phyloP scores from a whole-genome alignment of 2,329 filamentous ascomycete genomes.

The Aspergillus puulaauensis region DNA sequence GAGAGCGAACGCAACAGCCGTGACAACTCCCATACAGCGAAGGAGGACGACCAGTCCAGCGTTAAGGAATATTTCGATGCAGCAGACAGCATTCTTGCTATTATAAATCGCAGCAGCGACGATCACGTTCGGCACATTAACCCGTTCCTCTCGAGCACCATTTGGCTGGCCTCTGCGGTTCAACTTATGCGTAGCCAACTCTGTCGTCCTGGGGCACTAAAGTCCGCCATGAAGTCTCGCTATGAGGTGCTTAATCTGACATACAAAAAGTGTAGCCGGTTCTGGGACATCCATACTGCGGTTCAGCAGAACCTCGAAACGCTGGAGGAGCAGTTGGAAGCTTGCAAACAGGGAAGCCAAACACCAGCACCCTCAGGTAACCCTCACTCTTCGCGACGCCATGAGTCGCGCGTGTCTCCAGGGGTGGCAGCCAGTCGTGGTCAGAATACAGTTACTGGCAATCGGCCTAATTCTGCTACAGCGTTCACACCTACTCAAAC shows the following conservation, averaged over 20 bases:
- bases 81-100: background rate
- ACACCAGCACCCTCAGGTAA: background rate
- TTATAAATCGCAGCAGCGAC: constrained; percentile 26
- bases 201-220: background rate
- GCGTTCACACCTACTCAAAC: too few species aligned
- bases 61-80: background rate
- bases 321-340: constrained; percentile 24
- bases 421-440: rapidly evolving
- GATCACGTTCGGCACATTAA: constrained; percentile 32
- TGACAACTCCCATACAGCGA: too few species aligned
- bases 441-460: too few species aligned
- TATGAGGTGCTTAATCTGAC: constrained; percentile 23
- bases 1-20: background rate
- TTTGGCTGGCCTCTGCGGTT: constrained; percentile 34
- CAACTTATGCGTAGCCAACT: constrained; percentile 23
- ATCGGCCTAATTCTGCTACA: too few species aligned
- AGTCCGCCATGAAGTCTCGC: constrained; percentile 17
- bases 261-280: constrained; percentile 26
- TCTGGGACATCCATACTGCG: constrained; percentile 28
- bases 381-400: too few species aligned
- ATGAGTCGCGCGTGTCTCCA: too few species aligned
- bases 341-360: background rate
- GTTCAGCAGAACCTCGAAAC: constrained; percentile 27
- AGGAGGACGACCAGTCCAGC: background rate
- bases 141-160: constrained; percentile 33